Conservation (phyloP, 257 asterid species). For the Forsythia viridissima region DNA sequence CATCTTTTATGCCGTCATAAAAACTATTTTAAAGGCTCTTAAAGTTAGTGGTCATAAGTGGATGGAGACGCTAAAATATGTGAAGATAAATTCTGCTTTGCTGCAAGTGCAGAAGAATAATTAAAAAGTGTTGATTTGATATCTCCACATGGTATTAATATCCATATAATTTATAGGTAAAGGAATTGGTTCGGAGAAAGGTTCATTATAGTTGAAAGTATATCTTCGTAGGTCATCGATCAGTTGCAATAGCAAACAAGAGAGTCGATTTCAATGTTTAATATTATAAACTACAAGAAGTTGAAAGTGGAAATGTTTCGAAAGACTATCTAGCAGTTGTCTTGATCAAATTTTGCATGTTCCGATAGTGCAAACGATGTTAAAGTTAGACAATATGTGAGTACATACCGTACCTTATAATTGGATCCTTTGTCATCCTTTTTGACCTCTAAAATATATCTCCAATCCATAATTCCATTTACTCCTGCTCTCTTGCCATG, state of each 20-base stretch:
- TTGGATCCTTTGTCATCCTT: constrained; percentile 65
- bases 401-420: constrained; percentile 55
- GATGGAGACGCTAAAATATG: too few relatives aligned
- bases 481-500: constrained; percentile 77
- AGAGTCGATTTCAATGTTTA: constrained; percentile 1
- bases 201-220: constrained; percentile 22
- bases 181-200: constrained; percentile 59
- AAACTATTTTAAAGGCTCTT: too few relatives aligned
- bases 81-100: too few relatives aligned
- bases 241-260: constrained; percentile 47
- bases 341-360: neutral
- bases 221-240: constrained; percentile 28
- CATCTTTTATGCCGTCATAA: too few relatives aligned
- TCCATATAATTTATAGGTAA: constrained; percentile 48
- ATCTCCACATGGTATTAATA: too few relatives aligned
- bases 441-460: constrained; percentile 48
- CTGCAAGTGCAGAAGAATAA: too few relatives aligned
- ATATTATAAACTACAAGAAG: neutral
- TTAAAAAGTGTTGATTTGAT: too few relatives aligned
- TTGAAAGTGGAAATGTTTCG: neutral
- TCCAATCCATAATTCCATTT: constrained; percentile 84
- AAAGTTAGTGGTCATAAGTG: too few relatives aligned
- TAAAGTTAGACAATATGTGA: neutral
- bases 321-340: neutral
- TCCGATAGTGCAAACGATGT: neutral